Evolutionary conservation across 2,329 filamentous ascomycete species (phyloP).

Genomic region (Ceratocystis variospora): DNA sequence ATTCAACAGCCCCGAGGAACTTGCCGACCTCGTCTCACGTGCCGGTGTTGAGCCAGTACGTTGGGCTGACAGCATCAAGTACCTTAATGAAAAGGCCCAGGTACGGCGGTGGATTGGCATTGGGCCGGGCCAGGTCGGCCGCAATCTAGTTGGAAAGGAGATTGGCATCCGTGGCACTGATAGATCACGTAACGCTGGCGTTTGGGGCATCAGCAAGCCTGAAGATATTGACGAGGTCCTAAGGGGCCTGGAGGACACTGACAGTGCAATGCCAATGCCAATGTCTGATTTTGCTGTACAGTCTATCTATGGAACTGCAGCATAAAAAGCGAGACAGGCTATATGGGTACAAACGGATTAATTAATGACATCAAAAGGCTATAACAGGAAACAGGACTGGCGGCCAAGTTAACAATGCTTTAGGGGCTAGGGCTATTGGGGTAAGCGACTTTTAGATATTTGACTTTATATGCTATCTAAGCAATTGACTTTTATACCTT

Average conservation of each 20-base stretch:
- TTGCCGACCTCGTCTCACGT: constrained; percentile 65
- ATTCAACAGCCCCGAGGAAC: constrained; percentile 56
- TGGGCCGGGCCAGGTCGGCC: constrained; percentile 82
- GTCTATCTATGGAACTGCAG: constrained; percentile 4
- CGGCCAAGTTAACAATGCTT: background rate
- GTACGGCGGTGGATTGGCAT: constrained; percentile 82
- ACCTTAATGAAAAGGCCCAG: constrained; percentile 69
- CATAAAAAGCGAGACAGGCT: background rate
- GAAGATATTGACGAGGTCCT: constrained; percentile 58
- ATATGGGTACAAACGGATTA: background rate
- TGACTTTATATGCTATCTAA: background rate
- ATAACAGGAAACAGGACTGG: background rate
- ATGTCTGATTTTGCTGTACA: constrained; percentile 17
- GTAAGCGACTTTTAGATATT: background rate
- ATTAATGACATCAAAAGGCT: background rate
- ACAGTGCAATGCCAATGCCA: constrained; percentile 34
- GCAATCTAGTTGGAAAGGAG: constrained; percentile 89
- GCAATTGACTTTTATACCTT: background rate
- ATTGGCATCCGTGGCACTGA: constrained; percentile 74
- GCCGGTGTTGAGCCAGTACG: constrained; percentile 83
- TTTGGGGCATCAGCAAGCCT: constrained; percentile 82
- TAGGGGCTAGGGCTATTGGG: background rate
- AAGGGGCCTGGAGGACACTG: constrained; percentile 51
- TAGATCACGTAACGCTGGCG: constrained; percentile 71
- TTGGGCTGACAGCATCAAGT: constrained; percentile 90